A percentile compares a stretch with the other conserved stretches of the same genome.
Conservation (phyloP, 164 flowering plant genomes). For the Chimonanthus salicifolius region DNA sequence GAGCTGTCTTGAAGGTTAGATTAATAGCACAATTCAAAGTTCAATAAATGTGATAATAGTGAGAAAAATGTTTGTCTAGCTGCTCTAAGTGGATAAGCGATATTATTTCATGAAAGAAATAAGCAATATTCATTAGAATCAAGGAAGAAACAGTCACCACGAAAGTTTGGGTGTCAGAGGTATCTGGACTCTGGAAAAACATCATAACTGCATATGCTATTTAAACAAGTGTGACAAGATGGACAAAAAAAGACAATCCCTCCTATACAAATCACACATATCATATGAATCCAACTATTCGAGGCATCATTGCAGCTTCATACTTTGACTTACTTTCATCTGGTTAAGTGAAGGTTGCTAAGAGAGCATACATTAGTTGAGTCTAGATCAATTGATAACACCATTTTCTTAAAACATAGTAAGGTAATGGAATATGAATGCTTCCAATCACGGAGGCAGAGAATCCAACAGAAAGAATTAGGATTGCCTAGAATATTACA, state of each 20-base stretch:
- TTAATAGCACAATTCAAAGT: slow-evolving; percentile 9
- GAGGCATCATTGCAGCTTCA: not conserved
- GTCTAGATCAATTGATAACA: not conserved
- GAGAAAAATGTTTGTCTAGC: not conserved
- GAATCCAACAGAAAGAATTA: not conserved
- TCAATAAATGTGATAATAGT: not conserved
- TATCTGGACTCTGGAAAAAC: too few relatives aligned
- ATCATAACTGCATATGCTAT: not conserved
- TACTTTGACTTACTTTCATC: too few relatives aligned
- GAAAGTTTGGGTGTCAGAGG: too few relatives aligned
- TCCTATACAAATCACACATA: not conserved
- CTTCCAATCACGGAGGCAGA: not conserved
- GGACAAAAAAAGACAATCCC: not conserved
- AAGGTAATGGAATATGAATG: not conserved
- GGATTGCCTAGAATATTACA: too few relatives aligned
- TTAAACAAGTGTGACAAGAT: not conserved
- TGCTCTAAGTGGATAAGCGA: not conserved
- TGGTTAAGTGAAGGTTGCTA: too few relatives aligned
- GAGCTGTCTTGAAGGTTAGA: slow-evolving; percentile 46
- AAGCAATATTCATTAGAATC: not conserved
- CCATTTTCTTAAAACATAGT: not conserved
- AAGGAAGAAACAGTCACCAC: not conserved
- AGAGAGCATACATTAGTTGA: not conserved
- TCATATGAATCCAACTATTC: not conserved
- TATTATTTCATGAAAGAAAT: not conserved